phyloP scores from a whole-genome alignment of 257 asterid species.

The Lycium barbarum region DNA sequence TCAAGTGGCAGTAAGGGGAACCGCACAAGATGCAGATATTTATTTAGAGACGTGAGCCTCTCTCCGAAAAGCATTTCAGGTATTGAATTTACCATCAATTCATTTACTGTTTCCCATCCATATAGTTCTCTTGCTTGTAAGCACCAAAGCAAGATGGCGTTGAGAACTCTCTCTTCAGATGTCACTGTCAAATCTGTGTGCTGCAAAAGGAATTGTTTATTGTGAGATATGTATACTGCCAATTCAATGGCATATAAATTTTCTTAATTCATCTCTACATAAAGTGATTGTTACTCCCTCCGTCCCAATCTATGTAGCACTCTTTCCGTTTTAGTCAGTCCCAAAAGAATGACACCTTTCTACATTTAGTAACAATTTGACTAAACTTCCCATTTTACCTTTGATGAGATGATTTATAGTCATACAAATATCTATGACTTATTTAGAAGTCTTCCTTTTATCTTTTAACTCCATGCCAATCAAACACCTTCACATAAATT shows the following conservation, averaged over 20 bases:
- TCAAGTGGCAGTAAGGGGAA: conserved; percentile 75
- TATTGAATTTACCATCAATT: conserved; percentile 54
- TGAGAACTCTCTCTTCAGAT: conserved; percentile 91
- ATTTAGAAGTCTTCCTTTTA: too few relatives aligned
- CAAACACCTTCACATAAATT: too few relatives aligned
- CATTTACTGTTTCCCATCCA: conserved; percentile 78
- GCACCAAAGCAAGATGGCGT: conserved; percentile 84
- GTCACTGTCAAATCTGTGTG: conserved; percentile 95
- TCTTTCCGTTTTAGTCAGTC: too few relatives aligned
- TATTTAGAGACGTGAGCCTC: conserved; percentile 59
- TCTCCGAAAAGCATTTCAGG: conserved; percentile 69
- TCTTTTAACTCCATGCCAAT: too few relatives aligned
- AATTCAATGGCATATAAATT: conserved; percentile 27
- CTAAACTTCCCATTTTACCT: too few relatives aligned
- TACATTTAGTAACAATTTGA: too few relatives aligned
- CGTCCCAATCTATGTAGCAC: too few relatives aligned
- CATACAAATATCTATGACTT: too few relatives aligned
- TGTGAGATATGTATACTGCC: conserved; percentile 35
- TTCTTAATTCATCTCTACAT: conserved; percentile 12
- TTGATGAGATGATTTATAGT: too few relatives aligned
- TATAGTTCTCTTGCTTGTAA: conserved; percentile 64
- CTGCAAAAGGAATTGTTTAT: conserved; percentile 54
- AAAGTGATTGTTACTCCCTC: not conserved
- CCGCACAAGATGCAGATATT: conserved; percentile 64
- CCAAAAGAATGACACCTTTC: too few relatives aligned